Conservation (phyloP, 1,139 yeast genomes). For the Geotrichum citri-aurantii region DNA sequence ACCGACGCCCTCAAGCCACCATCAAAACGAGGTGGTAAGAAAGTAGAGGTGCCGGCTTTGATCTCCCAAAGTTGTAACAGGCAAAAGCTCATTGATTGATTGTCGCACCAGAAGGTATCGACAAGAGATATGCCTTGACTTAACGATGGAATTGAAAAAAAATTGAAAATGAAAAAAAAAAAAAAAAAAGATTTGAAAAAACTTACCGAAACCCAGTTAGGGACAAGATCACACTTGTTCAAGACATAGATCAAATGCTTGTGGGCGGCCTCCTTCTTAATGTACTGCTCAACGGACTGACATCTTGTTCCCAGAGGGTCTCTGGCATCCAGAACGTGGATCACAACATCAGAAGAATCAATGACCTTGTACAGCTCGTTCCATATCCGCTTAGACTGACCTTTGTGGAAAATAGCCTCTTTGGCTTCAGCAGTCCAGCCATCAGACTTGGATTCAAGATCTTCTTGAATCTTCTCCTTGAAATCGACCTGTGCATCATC, state of each 20-base stretch:
- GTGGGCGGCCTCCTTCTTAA: conserved; percentile 90
- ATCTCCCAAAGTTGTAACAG: conserved; percentile 96
- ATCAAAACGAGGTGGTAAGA: conserved; percentile 45
- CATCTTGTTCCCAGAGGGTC: conserved; percentile 97
- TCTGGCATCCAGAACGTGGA: conserved; percentile 94
- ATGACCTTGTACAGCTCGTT: conserved; percentile 94
- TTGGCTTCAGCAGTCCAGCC: conserved; percentile 87
- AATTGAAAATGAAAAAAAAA: background rate
- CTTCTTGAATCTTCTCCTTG: conserved; percentile 70
- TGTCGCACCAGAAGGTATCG: conserved; percentile 28
- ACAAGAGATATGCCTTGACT: conserved; percentile 39
- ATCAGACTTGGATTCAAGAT: conserved; percentile 45
- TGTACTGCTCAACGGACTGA: conserved; percentile 86
- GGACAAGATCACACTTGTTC: conserved; percentile 97
- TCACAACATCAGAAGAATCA: conserved; percentile 94
- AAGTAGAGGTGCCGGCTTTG: conserved; percentile 45
- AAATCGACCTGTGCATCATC: conserved; percentile 53
- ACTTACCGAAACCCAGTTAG: conserved; percentile 94
- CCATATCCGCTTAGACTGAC: conserved; percentile 98
- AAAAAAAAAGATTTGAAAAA: background rate
- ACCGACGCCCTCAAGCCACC: conserved; percentile 37
- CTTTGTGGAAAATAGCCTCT: conserved; percentile 92
- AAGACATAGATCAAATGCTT: conserved; percentile 91
- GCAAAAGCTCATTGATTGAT: conserved; percentile 37
- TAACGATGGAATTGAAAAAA: conserved; percentile 28